Evolutionary conservation across 2,329 filamentous ascomycete species (phyloP).

Genomic region (Ramularia collo-cygni): DNA sequence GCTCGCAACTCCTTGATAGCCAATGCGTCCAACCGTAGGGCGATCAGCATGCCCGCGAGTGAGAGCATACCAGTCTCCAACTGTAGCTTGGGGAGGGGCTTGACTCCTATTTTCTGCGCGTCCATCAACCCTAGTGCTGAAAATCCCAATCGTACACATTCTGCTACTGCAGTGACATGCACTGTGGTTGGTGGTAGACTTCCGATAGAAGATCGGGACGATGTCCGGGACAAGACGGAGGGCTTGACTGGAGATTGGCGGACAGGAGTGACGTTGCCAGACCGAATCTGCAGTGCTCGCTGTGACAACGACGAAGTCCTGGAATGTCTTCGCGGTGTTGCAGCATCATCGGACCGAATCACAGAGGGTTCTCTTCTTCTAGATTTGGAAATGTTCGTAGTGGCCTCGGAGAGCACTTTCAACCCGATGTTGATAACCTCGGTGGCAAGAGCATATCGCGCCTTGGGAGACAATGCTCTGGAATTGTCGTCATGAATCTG

Average conservation of each 20-base stretch:
- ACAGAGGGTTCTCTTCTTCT: not conserved
- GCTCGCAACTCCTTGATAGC: conserved; percentile 62
- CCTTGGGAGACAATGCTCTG: conserved; percentile 45
- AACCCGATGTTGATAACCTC: conserved; percentile 65
- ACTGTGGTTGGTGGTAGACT: not conserved
- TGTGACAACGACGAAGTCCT: conserved; percentile 5
- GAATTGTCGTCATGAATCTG: conserved; percentile 33
- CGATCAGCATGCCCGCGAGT: conserved; percentile 59
- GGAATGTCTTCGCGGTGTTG: not conserved
- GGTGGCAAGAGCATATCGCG: conserved; percentile 62
- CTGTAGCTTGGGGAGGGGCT: conserved; percentile 57
- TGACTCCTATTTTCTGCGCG: conserved; percentile 42
- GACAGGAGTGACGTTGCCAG: conserved; percentile 45
- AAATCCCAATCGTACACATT: conserved; percentile 65
- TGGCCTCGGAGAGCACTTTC: conserved; percentile 60
- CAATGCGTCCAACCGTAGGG: conserved; percentile 58
- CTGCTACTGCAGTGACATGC: conserved; percentile 45
- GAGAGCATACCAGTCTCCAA: conserved; percentile 68
- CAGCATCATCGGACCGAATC: not conserved
- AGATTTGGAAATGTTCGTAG: conserved; percentile 40
- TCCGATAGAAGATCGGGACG: not conserved
- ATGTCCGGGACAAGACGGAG: not conserved
- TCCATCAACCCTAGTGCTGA: conserved; percentile 55
- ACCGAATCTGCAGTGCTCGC: conserved; percentile 37
- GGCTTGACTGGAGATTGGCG: conserved; percentile 36